Conservation (phyloP, 2,329 filamentous ascomycete genomes). For the Zalaria obscura region DNA sequence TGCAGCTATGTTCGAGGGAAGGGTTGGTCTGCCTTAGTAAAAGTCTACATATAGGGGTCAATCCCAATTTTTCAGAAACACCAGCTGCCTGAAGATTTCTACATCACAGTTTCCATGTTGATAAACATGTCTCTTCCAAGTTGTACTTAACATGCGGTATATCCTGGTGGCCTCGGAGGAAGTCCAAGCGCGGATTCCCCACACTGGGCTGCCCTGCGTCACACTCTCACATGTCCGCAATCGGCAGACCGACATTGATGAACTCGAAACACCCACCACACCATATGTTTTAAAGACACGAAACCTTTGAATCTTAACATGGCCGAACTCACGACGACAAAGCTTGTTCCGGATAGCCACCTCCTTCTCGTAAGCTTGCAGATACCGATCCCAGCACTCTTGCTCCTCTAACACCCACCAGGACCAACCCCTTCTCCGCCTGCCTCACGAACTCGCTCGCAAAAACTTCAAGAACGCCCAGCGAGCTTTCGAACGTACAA, state of each 20-base stretch:
- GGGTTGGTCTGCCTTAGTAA: no score
- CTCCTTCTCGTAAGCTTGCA: slow-evolving; percentile 49
- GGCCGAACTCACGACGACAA: slow-evolving; percentile 40
- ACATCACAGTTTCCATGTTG: no score
- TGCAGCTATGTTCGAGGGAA: no score
- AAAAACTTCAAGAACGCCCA: slow-evolving; percentile 88
- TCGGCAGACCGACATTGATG: no score
- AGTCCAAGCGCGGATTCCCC: no score
- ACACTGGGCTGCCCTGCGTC: background rate
- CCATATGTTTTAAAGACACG: no score
- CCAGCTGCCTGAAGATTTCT: no score
- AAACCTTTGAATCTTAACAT: slow-evolving; percentile 6
- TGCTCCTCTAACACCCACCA: slow-evolving; percentile 19
- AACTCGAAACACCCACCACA: background rate
- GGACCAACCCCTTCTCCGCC: slow-evolving; percentile 89
- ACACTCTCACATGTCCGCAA: background rate
- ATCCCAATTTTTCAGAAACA: no score
- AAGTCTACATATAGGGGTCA: no score
- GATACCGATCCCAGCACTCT: background rate
- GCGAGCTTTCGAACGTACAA: slow-evolving; percentile 60
- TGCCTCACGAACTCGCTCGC: slow-evolving; percentile 82
- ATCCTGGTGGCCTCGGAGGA: no score
- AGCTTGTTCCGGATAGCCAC: slow-evolving; percentile 61
- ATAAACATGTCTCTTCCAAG: no score
- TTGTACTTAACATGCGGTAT: no score